These are phyloP conservation scores for Suillus spraguei DNA, from an alignment of 768 basidiomycete genomes.

Conservation along the genomic window DNA sequence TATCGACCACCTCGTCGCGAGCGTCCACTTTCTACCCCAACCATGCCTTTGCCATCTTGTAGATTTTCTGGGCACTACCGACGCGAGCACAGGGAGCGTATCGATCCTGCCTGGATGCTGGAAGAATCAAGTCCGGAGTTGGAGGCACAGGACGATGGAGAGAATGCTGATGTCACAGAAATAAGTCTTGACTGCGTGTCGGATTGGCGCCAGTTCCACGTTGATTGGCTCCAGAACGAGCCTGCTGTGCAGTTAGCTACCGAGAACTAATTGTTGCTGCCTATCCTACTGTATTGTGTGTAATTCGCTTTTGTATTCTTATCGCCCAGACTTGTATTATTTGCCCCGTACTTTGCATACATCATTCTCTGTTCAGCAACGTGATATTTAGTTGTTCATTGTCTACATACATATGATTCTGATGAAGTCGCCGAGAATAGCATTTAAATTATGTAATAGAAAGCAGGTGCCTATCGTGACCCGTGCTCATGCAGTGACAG, in stretches of 20 bases:
- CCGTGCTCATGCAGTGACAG: background rate
- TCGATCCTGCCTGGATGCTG: conserved; percentile 40
- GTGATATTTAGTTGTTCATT: background rate
- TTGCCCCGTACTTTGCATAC: background rate
- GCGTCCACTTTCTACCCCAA: conserved; percentile 36
- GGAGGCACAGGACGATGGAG: conserved; percentile 28
- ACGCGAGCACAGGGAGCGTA: conserved; percentile 30
- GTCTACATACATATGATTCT: background rate
- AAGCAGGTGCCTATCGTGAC: background rate
- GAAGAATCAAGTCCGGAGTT: conserved; percentile 40
- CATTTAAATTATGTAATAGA: conserved; percentile 6
- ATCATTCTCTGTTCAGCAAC: background rate
- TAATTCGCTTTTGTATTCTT: conserved; percentile 1
- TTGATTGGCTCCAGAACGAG: conserved; percentile 37
- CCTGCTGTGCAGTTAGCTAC: conserved; percentile 11
- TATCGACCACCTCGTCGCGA: conserved; percentile 27
- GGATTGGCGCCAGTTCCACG: conserved; percentile 63
- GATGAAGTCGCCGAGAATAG: background rate
- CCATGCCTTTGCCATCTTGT: conserved; percentile 34
- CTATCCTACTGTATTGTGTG: conserved; percentile 1
- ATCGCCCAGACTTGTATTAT: background rate
- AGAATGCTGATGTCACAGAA: conserved; percentile 35
- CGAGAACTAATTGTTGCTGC: background rate
- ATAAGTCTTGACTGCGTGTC: conserved; percentile 13
- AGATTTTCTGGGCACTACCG: conserved; percentile 36